These are phyloP conservation scores for Aspergillus sp. DNA, from an alignment of 2,329 filamentous ascomycete species.

Conservation along the genomic window DNA sequence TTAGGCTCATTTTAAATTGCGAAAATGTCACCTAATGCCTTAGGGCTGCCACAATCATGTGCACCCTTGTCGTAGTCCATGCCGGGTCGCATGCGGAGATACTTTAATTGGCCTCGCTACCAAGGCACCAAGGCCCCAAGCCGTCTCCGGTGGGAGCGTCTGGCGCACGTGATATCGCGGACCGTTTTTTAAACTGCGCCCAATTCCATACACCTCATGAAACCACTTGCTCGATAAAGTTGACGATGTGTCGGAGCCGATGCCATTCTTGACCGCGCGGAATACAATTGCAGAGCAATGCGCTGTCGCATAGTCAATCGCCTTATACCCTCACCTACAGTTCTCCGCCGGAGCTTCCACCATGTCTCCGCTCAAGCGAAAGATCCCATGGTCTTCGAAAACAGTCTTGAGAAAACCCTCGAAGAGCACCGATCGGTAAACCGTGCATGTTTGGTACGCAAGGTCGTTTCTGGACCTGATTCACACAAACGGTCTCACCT, in stretches of 20 bases:
- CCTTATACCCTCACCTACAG: constrained; percentile 7
- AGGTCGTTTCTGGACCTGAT: constrained; percentile 21
- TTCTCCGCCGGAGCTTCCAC: constrained; percentile 11
- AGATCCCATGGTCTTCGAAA: constrained; percentile 27
- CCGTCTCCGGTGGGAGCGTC: not conserved
- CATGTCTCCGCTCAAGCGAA: constrained; percentile 12
- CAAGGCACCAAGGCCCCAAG: not conserved
- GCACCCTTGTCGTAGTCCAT: not conserved
- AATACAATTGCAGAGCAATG: constrained; percentile 25
- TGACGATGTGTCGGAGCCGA: not conserved
- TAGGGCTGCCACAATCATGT: constrained; percentile 8
- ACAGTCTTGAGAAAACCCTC: constrained; percentile 40
- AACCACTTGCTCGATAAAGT: not conserved
- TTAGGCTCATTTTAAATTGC: not conserved
- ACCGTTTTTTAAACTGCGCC: not conserved
- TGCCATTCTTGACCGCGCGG: not conserved
- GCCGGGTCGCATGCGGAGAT: not conserved
- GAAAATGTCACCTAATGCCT: not conserved
- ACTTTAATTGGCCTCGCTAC: not conserved
- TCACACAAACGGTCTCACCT: not conserved
- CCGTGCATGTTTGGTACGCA: constrained; percentile 36
- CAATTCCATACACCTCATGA: no score
- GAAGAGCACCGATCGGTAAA: constrained; percentile 43
- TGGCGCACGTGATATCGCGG: not conserved
- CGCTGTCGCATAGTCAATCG: constrained; percentile 18